phyloP scores from a whole-genome alignment of 805 yeast genomes.

The Naumovozyma castellii region DNA sequence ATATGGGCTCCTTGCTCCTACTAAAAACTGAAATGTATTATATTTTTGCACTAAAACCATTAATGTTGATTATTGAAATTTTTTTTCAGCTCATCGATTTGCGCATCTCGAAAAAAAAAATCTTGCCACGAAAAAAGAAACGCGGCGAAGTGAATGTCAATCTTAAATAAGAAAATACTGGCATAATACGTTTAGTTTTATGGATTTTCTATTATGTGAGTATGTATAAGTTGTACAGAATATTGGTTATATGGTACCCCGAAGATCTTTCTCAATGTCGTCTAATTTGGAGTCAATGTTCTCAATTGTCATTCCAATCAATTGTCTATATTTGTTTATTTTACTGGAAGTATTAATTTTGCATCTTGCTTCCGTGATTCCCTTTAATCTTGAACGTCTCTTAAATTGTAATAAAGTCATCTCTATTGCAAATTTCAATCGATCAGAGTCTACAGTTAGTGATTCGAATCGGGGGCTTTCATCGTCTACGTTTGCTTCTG shows the following conservation, averaged over 20 bases:
- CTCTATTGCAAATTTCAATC: slow-evolving; percentile 28
- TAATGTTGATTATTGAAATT: background rate
- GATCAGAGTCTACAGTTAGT: slow-evolving; percentile 9
- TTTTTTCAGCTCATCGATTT: background rate
- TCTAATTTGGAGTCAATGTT: slow-evolving; percentile 74
- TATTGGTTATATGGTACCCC: slow-evolving; percentile 10
- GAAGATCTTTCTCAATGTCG: slow-evolving; percentile 50
- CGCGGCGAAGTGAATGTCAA: background rate
- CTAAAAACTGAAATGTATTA: background rate
- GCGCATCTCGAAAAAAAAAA: slow-evolving; percentile 15
- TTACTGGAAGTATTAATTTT: slow-evolving; percentile 40
- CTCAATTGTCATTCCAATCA: slow-evolving; percentile 70
- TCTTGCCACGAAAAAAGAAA: background rate
- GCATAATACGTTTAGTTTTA: no score
- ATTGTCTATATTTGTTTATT: slow-evolving; percentile 69
- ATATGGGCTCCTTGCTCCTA: background rate
- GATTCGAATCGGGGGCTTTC: slow-evolving; percentile 3
- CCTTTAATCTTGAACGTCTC: slow-evolving; percentile 35
- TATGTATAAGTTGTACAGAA: background rate
- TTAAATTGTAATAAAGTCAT: slow-evolving; percentile 46
- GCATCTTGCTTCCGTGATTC: slow-evolving; percentile 42
- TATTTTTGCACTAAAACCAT: background rate
- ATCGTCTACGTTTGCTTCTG: slow-evolving; percentile 7
- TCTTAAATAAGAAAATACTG: background rate
- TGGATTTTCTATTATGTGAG: no score